Evolutionary conservation across 2,329 filamentous ascomycete genomes (phyloP).

Genomic region (Epichloe uncinata): DNA sequence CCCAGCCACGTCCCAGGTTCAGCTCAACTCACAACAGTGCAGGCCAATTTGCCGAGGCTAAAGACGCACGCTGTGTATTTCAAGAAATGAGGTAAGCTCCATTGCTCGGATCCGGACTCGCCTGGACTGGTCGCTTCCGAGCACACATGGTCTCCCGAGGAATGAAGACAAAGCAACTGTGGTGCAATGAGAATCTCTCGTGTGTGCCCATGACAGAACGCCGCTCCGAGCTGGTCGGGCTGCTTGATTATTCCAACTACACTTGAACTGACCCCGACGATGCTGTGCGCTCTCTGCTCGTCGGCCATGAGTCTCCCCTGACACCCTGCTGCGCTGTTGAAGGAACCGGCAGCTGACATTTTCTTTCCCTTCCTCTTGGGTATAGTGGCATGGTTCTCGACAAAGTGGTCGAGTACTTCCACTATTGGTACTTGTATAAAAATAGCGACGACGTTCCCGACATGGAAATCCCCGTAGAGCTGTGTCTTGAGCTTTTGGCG

Average conservation of each 20-base stretch:
- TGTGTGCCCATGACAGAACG: slow-evolving; percentile 32
- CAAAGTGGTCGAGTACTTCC: slow-evolving; percentile 72
- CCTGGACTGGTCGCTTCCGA: background rate
- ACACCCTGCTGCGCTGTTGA: background rate
- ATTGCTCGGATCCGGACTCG: background rate
- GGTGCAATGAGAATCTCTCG: slow-evolving; percentile 19
- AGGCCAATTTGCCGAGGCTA: slow-evolving; percentile 54
- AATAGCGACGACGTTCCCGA: slow-evolving; percentile 62
- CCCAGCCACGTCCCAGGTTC: background rate
- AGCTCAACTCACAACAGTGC: slow-evolving; percentile 10
- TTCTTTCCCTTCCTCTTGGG: slow-evolving; percentile 4
- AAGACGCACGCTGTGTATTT: slow-evolving; percentile 51
- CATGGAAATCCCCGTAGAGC: slow-evolving; percentile 67
- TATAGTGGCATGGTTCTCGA: slow-evolving; percentile 59
- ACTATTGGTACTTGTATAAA: slow-evolving; percentile 65
- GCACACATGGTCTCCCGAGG: slow-evolving; percentile 4
- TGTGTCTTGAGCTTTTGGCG: slow-evolving; percentile 65
- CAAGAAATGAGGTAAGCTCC: slow-evolving; percentile 57
- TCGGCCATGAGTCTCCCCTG: background rate
- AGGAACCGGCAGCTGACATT: slow-evolving; percentile 5
- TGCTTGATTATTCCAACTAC: slow-evolving; percentile 40
- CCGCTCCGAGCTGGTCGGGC: slow-evolving; percentile 21
- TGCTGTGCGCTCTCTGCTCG: slow-evolving; percentile 1
- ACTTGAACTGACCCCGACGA: slow-evolving; percentile 46
- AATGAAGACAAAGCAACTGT: slow-evolving; percentile 26